Base-by-base conservation (phyloP, 257 asterid genomes). In the Fraxinus excelsior region DNA sequence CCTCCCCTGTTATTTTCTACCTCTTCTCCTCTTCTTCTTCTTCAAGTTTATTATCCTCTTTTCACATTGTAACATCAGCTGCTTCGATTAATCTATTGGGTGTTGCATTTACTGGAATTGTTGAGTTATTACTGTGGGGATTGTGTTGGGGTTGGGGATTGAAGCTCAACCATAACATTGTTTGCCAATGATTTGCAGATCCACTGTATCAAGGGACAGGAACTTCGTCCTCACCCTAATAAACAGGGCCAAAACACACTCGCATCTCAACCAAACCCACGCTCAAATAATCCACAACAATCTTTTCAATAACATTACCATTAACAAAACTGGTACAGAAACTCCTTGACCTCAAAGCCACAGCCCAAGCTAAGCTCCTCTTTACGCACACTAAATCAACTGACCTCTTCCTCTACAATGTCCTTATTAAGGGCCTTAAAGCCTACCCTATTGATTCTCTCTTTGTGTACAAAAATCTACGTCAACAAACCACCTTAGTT, bases 371-470 rank as follows among this genome's bases (percentile, higher is more conserved):
- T 85, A 89, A 87, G 79, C 87, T 87, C 72, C 83, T 93, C 72
- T 93, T 91, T 80, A 69, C 86, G 19, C 81, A 35, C 74, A 13
- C 74, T 28, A 37, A 74, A 67, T 79, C 90, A 0, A 97, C 97
- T 14, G 97, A 94, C 78, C 87, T 88, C 23, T 92, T 94, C 85
- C 91, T 92, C 71, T 90, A 87, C 85, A 94, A 92, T 88, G 96
- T 89, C 64, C 90, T 91, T 82, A 89, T 93, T 56, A 82, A 91
- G 62, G 99, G 97, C 71, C 90, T 34, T 78, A 85, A 82, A 73
- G 83, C 76, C 35, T 83, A 53, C 71, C 97, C 93, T 0, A 26
- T 80, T 51, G 90, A 88, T 66, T 87, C 96, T 28, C 74, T 95
- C 9, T 73, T 75, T 13, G 65, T 88, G 1, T 93, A 88, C 88